These are phyloP conservation scores for Zygoascus hellenicus DNA, from an alignment of 1,139 yeast genomes.

Conservation along the genomic window DNA sequence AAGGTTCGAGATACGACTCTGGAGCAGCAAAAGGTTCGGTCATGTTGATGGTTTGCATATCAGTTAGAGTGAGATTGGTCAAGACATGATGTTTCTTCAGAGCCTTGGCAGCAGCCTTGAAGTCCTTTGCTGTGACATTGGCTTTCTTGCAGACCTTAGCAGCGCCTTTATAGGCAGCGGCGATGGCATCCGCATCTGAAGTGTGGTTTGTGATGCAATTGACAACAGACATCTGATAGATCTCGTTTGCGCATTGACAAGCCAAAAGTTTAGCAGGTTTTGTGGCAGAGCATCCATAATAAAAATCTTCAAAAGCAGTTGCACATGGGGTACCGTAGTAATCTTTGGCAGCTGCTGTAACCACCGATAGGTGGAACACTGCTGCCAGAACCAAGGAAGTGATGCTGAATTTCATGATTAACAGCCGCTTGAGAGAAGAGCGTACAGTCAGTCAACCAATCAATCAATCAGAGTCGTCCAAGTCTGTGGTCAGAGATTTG, in stretches of 20 bases:
- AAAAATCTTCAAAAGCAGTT: constrained; percentile 1
- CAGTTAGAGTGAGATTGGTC: not conserved
- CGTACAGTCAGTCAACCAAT: no score
- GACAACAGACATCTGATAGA: constrained; percentile 10
- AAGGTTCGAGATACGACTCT: not conserved
- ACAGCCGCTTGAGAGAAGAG: no score
- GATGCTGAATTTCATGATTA: no score
- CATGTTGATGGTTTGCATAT: not conserved
- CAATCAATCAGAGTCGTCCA: no score
- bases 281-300: constrained; percentile 6
- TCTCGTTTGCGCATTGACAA: constrained; percentile 12
- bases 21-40: constrained; percentile 4
- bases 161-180: not conserved
- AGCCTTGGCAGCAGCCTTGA: constrained; percentile 1
- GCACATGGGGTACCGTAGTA: constrained; percentile 7
- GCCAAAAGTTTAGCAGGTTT: not conserved
- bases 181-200: not conserved
- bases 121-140: not conserved
- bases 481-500: no score
- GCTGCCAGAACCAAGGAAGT: no score
- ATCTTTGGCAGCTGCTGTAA: not conserved
- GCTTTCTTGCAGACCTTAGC: constrained; percentile 1
- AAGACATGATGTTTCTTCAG: not conserved
- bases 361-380: no score
- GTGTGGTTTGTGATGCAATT: constrained; percentile 10